A percentile compares a stretch with the other conserved stretches of the same genome.
Evolutionary conservation across 2,329 filamentous ascomycete genomes (phyloP).

Genomic region (Coleophoma eucalyptorum): DNA sequence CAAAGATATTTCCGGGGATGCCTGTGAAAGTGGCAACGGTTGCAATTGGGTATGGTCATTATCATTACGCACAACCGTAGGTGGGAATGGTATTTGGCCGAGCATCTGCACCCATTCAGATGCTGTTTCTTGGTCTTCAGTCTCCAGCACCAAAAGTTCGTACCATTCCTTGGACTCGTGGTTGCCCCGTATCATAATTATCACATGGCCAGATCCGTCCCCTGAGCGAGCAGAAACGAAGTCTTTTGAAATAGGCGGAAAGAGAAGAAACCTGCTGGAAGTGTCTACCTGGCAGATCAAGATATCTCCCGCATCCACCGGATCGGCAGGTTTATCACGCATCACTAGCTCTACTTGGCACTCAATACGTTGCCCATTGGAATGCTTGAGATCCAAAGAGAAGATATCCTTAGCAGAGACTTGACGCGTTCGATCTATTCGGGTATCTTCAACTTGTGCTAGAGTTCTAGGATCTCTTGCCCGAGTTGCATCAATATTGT

Average conservation of each 20-base stretch:
- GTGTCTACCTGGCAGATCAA: constrained; percentile 87
- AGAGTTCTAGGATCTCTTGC: constrained; percentile 77
- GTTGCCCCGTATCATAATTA: constrained; percentile 81
- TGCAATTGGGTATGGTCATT: constrained; percentile 32
- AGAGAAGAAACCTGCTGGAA: constrained; percentile 74
- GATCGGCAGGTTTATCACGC: constrained; percentile 71
- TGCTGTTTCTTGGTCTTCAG: constrained; percentile 55
- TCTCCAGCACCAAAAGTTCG: constrained; percentile 74
- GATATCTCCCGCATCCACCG: constrained; percentile 73
- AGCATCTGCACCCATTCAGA: constrained; percentile 87
- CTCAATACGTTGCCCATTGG: constrained; percentile 83
- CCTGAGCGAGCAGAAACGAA: constrained; percentile 78
- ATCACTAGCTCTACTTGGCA: constrained; percentile 86
- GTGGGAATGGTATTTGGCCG: constrained; percentile 60
- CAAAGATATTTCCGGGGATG: neutral
- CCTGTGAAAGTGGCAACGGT: constrained; percentile 11
- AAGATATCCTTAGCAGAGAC: constrained; percentile 91
- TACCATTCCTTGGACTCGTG: constrained; percentile 69
- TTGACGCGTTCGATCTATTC: constrained; percentile 72
- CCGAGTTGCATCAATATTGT: constrained; percentile 75
- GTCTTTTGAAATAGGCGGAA: constrained; percentile 76
- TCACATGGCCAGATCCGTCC: constrained; percentile 64
- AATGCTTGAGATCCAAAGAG: constrained; percentile 79
- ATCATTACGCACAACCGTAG: constrained; percentile 24
- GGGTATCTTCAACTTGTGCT: constrained; percentile 63